Evolutionary conservation across 208 protist species (phyloP).

Genomic region (Strigomonas oncopelti): DNA sequence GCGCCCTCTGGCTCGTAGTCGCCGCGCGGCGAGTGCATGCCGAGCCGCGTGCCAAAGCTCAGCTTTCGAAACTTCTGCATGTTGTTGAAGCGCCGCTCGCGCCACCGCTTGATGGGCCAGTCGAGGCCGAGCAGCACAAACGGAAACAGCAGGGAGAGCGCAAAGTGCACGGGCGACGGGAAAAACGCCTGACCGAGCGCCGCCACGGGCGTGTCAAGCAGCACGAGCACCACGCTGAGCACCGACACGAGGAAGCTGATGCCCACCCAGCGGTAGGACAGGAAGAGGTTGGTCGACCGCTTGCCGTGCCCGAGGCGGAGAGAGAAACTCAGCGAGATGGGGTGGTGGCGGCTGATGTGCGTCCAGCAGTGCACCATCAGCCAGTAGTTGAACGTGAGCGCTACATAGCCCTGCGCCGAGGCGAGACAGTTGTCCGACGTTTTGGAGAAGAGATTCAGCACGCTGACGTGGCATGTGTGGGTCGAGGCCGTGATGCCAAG

Average conservation of each 20-base stretch:
- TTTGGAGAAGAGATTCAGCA: constrained; percentile 30
- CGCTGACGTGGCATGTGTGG: constrained; percentile 29
- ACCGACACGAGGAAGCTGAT: constrained; percentile 48
- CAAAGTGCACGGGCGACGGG: constrained; percentile 62
- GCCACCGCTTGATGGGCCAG: constrained; percentile 82
- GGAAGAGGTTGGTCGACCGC: constrained; percentile 70
- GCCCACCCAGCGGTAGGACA: constrained; percentile 59
- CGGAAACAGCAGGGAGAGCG: constrained; percentile 60
- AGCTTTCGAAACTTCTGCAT: constrained; percentile 89
- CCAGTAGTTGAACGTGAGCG: constrained; percentile 86
- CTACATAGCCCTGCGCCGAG: constrained; percentile 67
- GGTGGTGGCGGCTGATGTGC: constrained; percentile 84
- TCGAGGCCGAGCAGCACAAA: constrained; percentile 66
- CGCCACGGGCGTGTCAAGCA: constrained; percentile 30
- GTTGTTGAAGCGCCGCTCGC: constrained; percentile 62
- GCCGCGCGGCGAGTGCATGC: constrained; percentile 88
- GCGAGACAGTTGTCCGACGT: constrained; percentile 44
- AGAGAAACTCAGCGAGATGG: constrained; percentile 63
- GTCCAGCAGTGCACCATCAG: constrained; percentile 87
- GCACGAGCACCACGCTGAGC: constrained; percentile 57
- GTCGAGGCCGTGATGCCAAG: constrained; percentile 66
- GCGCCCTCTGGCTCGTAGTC: constrained; percentile 85
- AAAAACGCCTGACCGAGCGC: constrained; percentile 42
- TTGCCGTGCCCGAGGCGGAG: constrained; percentile 64
- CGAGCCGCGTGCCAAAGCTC: constrained; percentile 84